Conservation (phyloP, 495 filamentous ascomycete species). For the Lophium mytilinum region DNA sequence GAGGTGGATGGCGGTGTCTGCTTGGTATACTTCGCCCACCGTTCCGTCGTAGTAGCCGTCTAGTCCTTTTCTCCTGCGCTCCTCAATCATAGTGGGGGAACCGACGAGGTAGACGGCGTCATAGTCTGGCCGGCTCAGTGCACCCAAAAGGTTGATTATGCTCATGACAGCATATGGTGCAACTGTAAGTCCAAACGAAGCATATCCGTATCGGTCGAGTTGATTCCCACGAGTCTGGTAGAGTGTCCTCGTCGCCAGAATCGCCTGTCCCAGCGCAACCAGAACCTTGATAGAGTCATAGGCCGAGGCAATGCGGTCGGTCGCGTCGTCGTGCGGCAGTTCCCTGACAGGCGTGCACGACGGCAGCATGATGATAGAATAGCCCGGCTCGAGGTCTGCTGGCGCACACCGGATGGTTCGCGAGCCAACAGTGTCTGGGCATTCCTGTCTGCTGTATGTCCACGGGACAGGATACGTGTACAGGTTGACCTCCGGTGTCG, state of each 20-base stretch:
- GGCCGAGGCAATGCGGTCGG: no score
- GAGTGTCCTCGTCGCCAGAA: slow-evolving; percentile 6
- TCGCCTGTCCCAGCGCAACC: slow-evolving; percentile 9
- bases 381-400: no score
- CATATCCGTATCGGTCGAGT: slow-evolving; percentile 14
- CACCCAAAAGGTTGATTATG: slow-evolving; percentile 16
- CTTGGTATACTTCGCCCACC: slow-evolving; percentile 9
- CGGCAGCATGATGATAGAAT: no score
- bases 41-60: slow-evolving; percentile 8
- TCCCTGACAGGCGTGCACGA: no score
- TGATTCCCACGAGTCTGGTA: slow-evolving; percentile 17
- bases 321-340: no score
- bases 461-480: no score
- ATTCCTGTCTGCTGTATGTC: no score
- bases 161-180: slow-evolving; percentile 19
- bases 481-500: no score
- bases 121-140: slow-evolving; percentile 11
- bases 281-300: no score
- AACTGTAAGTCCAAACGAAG: slow-evolving; percentile 21
- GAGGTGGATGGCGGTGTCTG: background rate
- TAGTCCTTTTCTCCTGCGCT: background rate
- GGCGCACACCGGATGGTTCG: no score
- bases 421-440: no score
- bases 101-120: slow-evolving; percentile 16
- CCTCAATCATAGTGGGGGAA: slow-evolving; percentile 12